These are phyloP conservation scores for Cryphonectria nitschkei DNA, from an alignment of 2,329 filamentous ascomycete genomes.

Conservation along the genomic window DNA sequence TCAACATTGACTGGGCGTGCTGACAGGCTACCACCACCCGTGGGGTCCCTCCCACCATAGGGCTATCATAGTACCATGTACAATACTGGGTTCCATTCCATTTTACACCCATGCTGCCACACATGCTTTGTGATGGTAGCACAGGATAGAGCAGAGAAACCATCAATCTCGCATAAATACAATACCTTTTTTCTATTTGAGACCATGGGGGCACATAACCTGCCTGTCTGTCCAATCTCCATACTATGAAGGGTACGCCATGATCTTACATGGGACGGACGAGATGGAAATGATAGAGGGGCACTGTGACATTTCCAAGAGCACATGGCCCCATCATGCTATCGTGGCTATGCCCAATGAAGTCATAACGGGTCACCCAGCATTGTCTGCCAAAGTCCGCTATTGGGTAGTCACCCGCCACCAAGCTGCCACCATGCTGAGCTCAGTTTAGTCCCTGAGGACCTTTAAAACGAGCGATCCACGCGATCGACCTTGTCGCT, in stretches of 20 bases:
- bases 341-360: conserved; percentile 1
- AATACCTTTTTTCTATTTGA: too few species aligned
- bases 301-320: background rate
- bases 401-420: conserved; percentile 1
- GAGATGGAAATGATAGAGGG: background rate
- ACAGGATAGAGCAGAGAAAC: background rate
- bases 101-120: background rate
- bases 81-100: too few species aligned
- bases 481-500: background rate
- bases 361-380: background rate
- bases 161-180: background rate
- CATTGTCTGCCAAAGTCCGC: background rate
- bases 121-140: too few species aligned
- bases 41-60: too few species aligned
- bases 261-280: background rate
- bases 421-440: background rate
- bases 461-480: conserved; percentile 5
- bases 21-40: too few species aligned
- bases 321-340: background rate
- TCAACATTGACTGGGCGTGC: too few species aligned
- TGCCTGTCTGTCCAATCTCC: background rate
- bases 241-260: too few species aligned
- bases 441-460: conserved; percentile 1
- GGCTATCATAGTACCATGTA: too few species aligned
- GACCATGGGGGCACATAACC: background rate